A percentile compares a stretch with the other conserved stretches of the same genome.
phyloP scores from a whole-genome alignment of 805 yeast species.

The Sugiyamaella chiloensis region DNA sequence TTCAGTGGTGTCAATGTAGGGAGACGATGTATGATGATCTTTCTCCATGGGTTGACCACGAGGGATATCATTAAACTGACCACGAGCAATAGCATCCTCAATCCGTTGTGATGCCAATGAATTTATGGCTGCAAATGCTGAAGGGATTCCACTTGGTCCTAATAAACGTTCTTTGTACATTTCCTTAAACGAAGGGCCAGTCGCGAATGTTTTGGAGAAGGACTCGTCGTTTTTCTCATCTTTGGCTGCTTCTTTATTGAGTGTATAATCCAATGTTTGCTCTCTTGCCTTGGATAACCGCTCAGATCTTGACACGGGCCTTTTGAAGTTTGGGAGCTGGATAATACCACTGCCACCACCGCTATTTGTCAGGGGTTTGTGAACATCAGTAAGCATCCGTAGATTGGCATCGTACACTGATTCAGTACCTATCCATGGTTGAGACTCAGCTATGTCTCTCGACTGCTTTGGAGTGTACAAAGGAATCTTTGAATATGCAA shows the following conservation, averaged over 20 bases:
- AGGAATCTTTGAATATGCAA: slow-evolving; percentile 45
- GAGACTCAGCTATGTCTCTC: slow-evolving; percentile 46
- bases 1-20: slow-evolving; percentile 64
- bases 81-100: slow-evolving; percentile 68
- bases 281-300: slow-evolving; percentile 63
- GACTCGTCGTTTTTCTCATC: slow-evolving; percentile 1
- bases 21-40: slow-evolving; percentile 43
- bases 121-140: slow-evolving; percentile 42
- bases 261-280: slow-evolving; percentile 58
- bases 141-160: slow-evolving; percentile 35
- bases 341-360: not conserved
- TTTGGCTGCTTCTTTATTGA: slow-evolving; percentile 33
- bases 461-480: slow-evolving; percentile 42
- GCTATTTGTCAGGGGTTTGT: slow-evolving; percentile 37
- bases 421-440: slow-evolving; percentile 63
- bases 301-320: slow-evolving; percentile 26
- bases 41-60: slow-evolving; percentile 60
- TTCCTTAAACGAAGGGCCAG: slow-evolving; percentile 49
- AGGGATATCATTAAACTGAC: slow-evolving; percentile 60
- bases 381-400: slow-evolving; percentile 55
- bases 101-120: slow-evolving; percentile 74
- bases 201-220: slow-evolving; percentile 34
- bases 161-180: slow-evolving; percentile 55
- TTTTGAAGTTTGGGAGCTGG: slow-evolving; percentile 20
- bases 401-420: slow-evolving; percentile 42